A percentile compares a stretch with the other conserved stretches of the same genome.
These are phyloP conservation scores for Yamadazyma tumulicola DNA, from an alignment of 805 yeast species.

Conservation along the genomic window DNA sequence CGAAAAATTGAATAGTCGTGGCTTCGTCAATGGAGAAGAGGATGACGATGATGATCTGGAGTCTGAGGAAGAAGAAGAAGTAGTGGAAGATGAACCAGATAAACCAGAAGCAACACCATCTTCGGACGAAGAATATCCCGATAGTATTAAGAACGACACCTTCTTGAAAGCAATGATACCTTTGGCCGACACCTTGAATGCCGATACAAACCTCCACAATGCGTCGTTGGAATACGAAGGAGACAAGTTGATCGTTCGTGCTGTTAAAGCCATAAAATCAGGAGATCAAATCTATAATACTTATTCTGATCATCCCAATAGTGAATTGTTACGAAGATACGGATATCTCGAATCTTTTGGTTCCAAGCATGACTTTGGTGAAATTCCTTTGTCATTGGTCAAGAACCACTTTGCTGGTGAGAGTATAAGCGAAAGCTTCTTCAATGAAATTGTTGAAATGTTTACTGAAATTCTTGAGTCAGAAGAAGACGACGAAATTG, in stretches of 20 bases:
- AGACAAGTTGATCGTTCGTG: conserved; percentile 62
- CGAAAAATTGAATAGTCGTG: conserved; percentile 34
- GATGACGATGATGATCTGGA: conserved; percentile 22
- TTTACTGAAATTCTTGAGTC: conserved; percentile 22
- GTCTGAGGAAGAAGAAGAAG: conserved; percentile 15
- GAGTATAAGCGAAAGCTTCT: conserved; percentile 18
- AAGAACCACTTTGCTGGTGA: conserved; percentile 29
- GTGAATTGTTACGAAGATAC: conserved; percentile 85
- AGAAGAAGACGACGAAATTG: conserved; percentile 38
- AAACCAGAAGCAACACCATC: conserved; percentile 3
- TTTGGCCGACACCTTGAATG: conserved; percentile 84
- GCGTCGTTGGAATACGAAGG: conserved; percentile 60
- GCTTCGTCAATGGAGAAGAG: conserved; percentile 18
- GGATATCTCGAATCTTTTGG: conserved; percentile 82
- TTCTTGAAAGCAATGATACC: conserved; percentile 86
- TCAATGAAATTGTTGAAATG: conserved; percentile 34
- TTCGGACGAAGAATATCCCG: conserved; percentile 13
- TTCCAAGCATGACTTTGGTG: conserved; percentile 78
- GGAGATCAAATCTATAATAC: conserved; percentile 84
- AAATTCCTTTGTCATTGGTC: conserved; percentile 49
- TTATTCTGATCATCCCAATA: conserved; percentile 86
- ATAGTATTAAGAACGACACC: conserved; percentile 20
- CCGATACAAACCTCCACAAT: conserved; percentile 74
- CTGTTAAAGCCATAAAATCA: conserved; percentile 53
- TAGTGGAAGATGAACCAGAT: conserved; percentile 12